phyloP scores from a whole-genome alignment of 2,329 filamentous ascomycete species.

The Diplocarpon mali region DNA sequence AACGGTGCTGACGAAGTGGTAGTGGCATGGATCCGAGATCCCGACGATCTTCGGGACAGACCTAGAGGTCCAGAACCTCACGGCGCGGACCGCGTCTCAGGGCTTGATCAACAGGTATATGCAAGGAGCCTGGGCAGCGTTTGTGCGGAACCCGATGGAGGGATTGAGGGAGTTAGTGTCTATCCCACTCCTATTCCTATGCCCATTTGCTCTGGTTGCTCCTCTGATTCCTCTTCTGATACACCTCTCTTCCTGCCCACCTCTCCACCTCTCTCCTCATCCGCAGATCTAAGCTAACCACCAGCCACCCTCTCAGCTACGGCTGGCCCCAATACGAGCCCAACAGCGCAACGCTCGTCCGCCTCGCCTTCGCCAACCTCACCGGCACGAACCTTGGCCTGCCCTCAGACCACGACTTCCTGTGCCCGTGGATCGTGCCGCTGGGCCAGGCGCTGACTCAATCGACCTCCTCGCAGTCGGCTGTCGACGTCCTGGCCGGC shows the following conservation, averaged over 20 bases:
- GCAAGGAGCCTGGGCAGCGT: conserved; percentile 26
- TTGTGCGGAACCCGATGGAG: conserved; percentile 25
- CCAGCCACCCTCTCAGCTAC: neutral
- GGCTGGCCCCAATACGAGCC: conserved; percentile 15
- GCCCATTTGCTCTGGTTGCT: too few relatives aligned
- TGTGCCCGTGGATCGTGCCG: neutral
- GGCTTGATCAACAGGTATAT: conserved; percentile 18
- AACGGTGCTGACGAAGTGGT: too few relatives aligned
- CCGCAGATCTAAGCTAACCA: neutral
- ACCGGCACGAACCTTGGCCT: conserved; percentile 10
- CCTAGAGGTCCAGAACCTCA: conserved; percentile 1
- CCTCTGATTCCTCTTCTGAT: too few relatives aligned
- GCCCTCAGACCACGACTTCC: conserved; percentile 1
- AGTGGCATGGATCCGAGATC: conserved; percentile 20
- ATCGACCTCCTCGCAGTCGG: neutral
- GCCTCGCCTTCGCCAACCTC: conserved; percentile 12
- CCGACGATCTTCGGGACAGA: conserved; percentile 2
- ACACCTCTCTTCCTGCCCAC: too few relatives aligned
- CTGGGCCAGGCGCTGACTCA: neutral
- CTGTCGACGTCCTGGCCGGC: conserved; percentile 1
- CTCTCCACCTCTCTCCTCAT: too few relatives aligned
- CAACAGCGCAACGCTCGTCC: conserved; percentile 9
- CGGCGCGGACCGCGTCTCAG: conserved; percentile 12
- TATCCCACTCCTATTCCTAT: neutral
- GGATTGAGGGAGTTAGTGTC: conserved; percentile 14